A percentile compares a stretch with the other conserved stretches of the same genome.
These are phyloP conservation scores for Hymenoscyphus fraxineus DNA, from an alignment of 2,329 filamentous ascomycete species.

Conservation along the genomic window DNA sequence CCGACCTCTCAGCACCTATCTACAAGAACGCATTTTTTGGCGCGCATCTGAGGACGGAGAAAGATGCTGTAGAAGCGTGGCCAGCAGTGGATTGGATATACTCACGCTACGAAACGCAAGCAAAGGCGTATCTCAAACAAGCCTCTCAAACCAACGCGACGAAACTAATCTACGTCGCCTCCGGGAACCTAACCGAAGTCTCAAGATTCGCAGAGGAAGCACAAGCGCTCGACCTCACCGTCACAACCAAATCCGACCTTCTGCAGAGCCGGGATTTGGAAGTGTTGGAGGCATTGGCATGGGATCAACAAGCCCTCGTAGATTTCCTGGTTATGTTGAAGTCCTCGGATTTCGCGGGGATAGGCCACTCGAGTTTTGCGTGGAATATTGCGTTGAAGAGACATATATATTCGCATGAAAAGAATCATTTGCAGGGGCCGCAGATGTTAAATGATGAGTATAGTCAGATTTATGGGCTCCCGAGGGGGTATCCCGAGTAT, in stretches of 20 bases:
- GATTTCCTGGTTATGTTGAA: constrained; percentile 47
- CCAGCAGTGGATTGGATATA: constrained; percentile 21
- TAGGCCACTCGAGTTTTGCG: constrained; percentile 43
- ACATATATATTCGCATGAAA: constrained; percentile 12
- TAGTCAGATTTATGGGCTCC: constrained; percentile 19
- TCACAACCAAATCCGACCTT: constrained; percentile 42
- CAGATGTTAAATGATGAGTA: constrained; percentile 22
- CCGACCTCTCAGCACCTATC: constrained; percentile 10
- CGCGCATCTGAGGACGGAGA: constrained; percentile 29
- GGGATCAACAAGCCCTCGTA: constrained; percentile 46
- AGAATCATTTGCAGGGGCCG: constrained; percentile 16
- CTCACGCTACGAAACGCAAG: constrained; percentile 32
- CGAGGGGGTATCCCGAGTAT: constrained; percentile 21
- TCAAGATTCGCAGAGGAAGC: constrained; percentile 38
- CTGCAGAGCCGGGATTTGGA: constrained; percentile 35
- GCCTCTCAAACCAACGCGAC: constrained; percentile 27
- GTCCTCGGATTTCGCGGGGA: constrained; percentile 41
- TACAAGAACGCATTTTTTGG: constrained; percentile 22
- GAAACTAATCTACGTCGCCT: constrained; percentile 41
- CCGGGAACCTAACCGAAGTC: constrained; percentile 39
- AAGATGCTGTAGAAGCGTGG: constrained; percentile 26
- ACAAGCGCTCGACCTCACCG: constrained; percentile 34
- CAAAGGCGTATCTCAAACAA: constrained; percentile 36
- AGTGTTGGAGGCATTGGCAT: constrained; percentile 37
- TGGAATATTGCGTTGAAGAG: constrained; percentile 42